These are phyloP conservation scores for Fusarium fracticaudum DNA, from an alignment of 2,329 filamentous ascomycete genomes.

Conservation along the genomic window DNA sequence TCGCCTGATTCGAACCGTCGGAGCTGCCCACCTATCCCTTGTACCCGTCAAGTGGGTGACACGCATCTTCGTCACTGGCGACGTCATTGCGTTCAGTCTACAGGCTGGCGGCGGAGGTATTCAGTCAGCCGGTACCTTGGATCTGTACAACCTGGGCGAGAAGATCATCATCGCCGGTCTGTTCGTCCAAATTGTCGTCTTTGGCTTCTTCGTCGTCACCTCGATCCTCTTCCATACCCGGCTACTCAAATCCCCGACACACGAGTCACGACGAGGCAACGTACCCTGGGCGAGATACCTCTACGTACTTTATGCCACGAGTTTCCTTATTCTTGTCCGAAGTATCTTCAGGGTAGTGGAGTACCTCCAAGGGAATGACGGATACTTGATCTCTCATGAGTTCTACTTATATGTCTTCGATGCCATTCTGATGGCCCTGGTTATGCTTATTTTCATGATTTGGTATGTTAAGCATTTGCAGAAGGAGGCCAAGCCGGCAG, in stretches of 20 bases:
- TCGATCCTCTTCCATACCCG: constrained; percentile 7
- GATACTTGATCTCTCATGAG: constrained; percentile 9
- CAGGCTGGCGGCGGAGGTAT: constrained; percentile 9
- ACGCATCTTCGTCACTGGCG: constrained; percentile 1
- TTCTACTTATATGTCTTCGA: constrained; percentile 7
- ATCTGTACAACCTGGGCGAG: not conserved
- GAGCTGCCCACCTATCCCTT: not conserved
- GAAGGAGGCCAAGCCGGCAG: not conserved
- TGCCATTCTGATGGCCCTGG: constrained; percentile 4
- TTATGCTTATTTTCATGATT: not conserved
- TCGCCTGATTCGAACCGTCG: constrained; percentile 5
- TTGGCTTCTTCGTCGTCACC: constrained; percentile 10
- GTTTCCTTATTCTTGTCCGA: constrained; percentile 4
- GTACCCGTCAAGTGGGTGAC: constrained; percentile 15
- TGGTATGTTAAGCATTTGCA: constrained; percentile 13
- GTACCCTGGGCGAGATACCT: constrained; percentile 2
- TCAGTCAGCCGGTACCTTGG: not conserved
- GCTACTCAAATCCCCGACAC: not conserved
- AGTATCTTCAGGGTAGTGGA: constrained; percentile 13
- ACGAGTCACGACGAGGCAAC: not conserved
- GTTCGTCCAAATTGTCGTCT: not conserved
- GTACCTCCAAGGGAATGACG: not conserved
- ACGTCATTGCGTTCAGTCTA: not conserved
- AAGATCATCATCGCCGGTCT: constrained; percentile 11
- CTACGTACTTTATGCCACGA: constrained; percentile 9